Percentiles rank a stretch among this genome's conserved stretches.
These are phyloP conservation scores for Cucumis hystrix DNA, from an alignment of 306 rosid species.

Conservation along the genomic window DNA sequence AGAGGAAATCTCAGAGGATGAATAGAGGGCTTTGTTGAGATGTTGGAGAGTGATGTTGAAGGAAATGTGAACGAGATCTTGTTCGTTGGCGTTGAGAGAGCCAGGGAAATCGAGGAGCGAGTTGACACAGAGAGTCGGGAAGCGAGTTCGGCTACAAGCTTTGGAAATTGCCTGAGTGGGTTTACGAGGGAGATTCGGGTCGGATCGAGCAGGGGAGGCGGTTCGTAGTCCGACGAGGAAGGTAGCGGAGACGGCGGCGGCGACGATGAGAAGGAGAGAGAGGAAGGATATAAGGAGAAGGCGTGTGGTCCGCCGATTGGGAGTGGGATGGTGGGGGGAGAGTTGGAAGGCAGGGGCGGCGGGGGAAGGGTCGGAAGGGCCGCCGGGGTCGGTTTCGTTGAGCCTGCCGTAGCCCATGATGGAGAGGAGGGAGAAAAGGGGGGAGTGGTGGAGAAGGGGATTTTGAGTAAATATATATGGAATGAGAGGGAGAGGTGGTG, in stretches of 20 bases:
- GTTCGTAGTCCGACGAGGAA: conserved; percentile 10
- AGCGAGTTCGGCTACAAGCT: conserved; percentile 51
- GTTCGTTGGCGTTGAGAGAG: conserved; percentile 43
- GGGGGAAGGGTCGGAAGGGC: neutral
- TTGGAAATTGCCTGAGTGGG: conserved; percentile 68
- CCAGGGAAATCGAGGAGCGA: conserved; percentile 67
- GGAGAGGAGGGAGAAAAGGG: neutral
- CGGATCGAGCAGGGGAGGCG: neutral
- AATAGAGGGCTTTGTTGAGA: conserved; percentile 44
- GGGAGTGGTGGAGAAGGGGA: neutral
- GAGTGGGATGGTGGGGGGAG: neutral
- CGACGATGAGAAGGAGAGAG: conserved; percentile 30
- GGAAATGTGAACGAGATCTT: conserved; percentile 83
- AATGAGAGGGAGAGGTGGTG: conserved; percentile 13
- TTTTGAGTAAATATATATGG: neutral
- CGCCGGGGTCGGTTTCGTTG: conserved; percentile 12
- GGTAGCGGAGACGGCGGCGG: conserved; percentile 47
- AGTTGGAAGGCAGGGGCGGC: neutral
- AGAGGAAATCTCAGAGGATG: conserved; percentile 32
- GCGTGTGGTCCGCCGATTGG: conserved; percentile 14
- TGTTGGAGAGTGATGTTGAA: conserved; percentile 76
- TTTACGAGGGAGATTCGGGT: conserved; percentile 7
- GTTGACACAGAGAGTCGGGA: conserved; percentile 48
- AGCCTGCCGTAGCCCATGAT: conserved; percentile 53
- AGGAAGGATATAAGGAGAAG: conserved; percentile 27